Evolutionary conservation across 1,284 basidiomycete genomes (phyloP), one percentile per base, ranked within the genome.

Genomic region (Rhizoctonia solani): DNA sequence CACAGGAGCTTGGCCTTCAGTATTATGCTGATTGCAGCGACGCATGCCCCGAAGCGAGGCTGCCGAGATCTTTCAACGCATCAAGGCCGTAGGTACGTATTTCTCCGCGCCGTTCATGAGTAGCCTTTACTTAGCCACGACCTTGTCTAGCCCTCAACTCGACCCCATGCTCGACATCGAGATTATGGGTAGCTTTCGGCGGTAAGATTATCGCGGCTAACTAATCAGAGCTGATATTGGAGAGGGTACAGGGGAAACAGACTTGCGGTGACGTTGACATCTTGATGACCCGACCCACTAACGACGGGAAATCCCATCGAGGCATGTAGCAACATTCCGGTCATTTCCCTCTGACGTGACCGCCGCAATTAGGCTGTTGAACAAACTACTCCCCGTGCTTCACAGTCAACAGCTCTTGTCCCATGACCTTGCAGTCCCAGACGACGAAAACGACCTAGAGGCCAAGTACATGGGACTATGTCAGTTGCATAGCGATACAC

Each of bases 241-340:
- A 19, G 21, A 19, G 27, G 52, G 29, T 50, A 8, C 69, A 90
- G 89, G 68, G 90, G 92, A 4, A 88, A 74, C 78, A 80, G 0
- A 85, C 85, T 55, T 95, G 90, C 67, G 93, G 94, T 0, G 94
- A 96, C 75, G 92, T 97, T 66, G 94, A 97, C 75, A 87, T 96
- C 56, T 76, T 96, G 68, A 87, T 96, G 71, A 93, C 92, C 0
- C 85, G 92, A 14, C 81, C 87, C 25, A 81, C 84, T 0, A 75
- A 81, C 2, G 91, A 94, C 72, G 91, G 91, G 0, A 81, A 78
- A 67, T 89, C 86, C 0, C 93, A 95, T 73, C 76, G 77, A 66
- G 90, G 92, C 83, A 72, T 72, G 69, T 69, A 74, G 66, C 19
- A 52, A 42, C 37, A 47, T 13, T 61, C 34, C 23, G 9, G n/a